Evolutionary conservation across 208 protist genomes (phyloP).

Genomic region (Crithidia acanthocephali): DNA sequence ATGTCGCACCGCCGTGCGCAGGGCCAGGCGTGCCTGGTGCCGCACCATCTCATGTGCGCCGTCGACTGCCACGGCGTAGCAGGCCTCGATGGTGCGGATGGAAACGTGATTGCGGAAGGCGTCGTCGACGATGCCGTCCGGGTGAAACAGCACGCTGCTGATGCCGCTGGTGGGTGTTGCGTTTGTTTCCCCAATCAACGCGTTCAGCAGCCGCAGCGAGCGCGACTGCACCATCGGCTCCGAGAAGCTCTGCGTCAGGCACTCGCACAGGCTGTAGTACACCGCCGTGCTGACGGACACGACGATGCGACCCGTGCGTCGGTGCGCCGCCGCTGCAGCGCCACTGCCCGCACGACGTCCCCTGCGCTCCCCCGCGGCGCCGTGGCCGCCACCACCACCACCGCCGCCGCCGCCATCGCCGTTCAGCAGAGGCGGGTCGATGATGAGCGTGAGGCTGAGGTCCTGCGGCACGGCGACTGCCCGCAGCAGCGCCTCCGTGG

Average conservation of each 20-base stretch:
- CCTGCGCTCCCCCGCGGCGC: not conserved
- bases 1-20: constrained; percentile 21
- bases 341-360: constrained; percentile 2
- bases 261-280: constrained; percentile 50
- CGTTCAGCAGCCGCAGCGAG: constrained; percentile 44
- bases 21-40: constrained; percentile 15
- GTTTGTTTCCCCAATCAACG: constrained; percentile 15
- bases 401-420: not conserved
- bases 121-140: constrained; percentile 15
- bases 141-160: constrained; percentile 1
- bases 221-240: constrained; percentile 47
- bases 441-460: constrained; percentile 37
- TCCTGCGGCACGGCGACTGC: constrained; percentile 28
- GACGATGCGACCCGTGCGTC: constrained; percentile 18
- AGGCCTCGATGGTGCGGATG: constrained; percentile 52
- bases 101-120: constrained; percentile 45
- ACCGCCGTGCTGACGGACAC: constrained; percentile 18
- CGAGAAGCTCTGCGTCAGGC: constrained; percentile 37
- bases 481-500: constrained; percentile 53
- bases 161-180: not conserved
- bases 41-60: constrained; percentile 44
- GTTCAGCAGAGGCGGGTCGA: constrained; percentile 24
- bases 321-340: not conserved
- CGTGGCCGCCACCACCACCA: not conserved
- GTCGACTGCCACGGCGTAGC: constrained; percentile 42